Base-by-base conservation (phyloP, 2,329 filamentous ascomycete genomes). In the Sporothrix inflata region DNA sequence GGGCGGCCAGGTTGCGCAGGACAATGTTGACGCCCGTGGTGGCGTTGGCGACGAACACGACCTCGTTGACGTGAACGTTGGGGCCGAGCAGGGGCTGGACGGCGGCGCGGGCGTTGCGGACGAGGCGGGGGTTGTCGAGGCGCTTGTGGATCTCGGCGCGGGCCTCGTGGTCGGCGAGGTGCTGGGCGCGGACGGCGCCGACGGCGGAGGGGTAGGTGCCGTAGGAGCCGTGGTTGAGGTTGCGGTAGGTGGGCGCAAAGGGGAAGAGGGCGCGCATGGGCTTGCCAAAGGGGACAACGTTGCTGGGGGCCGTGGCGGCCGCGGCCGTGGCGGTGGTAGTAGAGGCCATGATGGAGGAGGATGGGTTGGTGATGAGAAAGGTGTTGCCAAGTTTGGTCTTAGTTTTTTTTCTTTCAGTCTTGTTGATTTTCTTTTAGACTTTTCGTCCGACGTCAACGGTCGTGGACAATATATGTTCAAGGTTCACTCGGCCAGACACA, bases 11-110 rank as follows among this genome's bases (percentile, higher is more conserved):
- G 75, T 90, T 92, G n/a, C 89, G 86, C 19, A 94, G 82, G 7
- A 93, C 86, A 0, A 86, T 90, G 77, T 92, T 92, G 47, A 91
- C 79, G 30, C 87, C 90, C 0, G 89, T 92, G 0, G 91, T 92
- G 24, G 91, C 90, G 78, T 94, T 94, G 27, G 88, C 85, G 1
- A 93, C 86, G 74, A 93, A 88, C 1, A 93, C 91, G 47, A 90
- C 83, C 70, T 90, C 88, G 24, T 87, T 82, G 11, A 67, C n/a
- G 60, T 71, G 30, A 0, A 83, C 78, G 61, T 67, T 47, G 38
- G 24, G 77, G 74, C 91, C 87, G 65, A 94, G 83, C 51, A 90
- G 77, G n/a, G 83, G 80, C 4, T 89, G 86, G 30, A 93, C 79
- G 1, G 86, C 86, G 57, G 79, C 79, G n/a, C 92, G 89, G 21